Evolutionary conservation across 257 asterid genomes (phyloP), one percentile per base, ranked within the genome.

Genomic region (Cynanchum wilfordii): DNA sequence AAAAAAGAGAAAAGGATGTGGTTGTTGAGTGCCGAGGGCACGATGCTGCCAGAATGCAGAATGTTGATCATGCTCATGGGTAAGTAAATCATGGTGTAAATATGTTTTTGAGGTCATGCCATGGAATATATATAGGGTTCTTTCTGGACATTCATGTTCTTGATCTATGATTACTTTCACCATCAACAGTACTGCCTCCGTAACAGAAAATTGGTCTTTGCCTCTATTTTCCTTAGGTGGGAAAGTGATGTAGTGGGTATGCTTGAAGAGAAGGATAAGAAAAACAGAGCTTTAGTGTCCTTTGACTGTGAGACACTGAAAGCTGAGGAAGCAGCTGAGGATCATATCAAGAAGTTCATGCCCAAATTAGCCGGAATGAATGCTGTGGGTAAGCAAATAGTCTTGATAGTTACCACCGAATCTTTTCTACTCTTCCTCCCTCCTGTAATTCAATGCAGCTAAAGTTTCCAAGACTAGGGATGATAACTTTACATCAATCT

Each of bases 21-120:
- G 87, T 95, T 73, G 97, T 95, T 76, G 98, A 95, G 69, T 95
- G 98, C 88, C 87, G 86, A 89, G 99, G 99, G 66, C 98, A 92
- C 73, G 99, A 92, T 85, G 97, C 98, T 25, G 97, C 99, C 76
- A 86, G 92, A 84, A 86, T 95, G 65, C 69, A 83, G 33, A 87
- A 83, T 77, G 78, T 89, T 29, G 92, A 95, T 36, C 96, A 90
- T 80, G 99, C 97, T 81, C 99, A 95, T 58, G 99, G 98, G 97
- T 91, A 80, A 79, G 83, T 72, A 71, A 42, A 16, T 40, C 55
- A n/a, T 33, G 12, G 40, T 42, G 33, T 5, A 22, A 40, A 55
- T 45, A 25, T 42, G n/a, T 55, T 74, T 74, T 33, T 7, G 27
- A 36, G 40, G 49, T 66, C 40, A 33, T 63, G 65, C 44, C 47